Conservation (phyloP, 176 grass and related monocot species). For the Avena eriantha region DNA sequence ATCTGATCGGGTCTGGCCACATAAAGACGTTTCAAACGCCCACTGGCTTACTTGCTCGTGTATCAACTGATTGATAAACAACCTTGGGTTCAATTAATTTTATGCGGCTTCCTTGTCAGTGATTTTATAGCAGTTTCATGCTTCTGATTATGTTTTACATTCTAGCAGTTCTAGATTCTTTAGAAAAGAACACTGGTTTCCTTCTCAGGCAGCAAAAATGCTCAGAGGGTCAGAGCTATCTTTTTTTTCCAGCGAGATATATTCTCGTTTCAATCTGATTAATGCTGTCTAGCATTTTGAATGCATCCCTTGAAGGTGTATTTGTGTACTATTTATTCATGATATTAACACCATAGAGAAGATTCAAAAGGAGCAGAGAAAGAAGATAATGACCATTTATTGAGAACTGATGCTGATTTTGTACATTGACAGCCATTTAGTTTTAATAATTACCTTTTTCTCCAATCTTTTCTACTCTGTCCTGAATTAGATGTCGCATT, state of each 20-base stretch:
- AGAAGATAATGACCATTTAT: neutral
- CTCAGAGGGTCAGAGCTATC: neutral
- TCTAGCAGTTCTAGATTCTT: neutral
- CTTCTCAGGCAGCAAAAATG: neutral
- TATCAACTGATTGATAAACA: constrained; percentile 64
- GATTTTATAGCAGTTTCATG: neutral
- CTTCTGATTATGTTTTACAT: neutral
- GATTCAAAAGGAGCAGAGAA: neutral
- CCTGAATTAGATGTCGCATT: no score
- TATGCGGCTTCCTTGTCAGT: neutral
- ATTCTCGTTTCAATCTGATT: neutral
- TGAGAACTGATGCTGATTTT: neutral
- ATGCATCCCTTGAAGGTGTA: no score
- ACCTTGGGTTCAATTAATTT: neutral
- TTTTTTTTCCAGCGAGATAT: neutral
- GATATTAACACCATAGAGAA: no score
- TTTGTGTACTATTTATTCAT: no score
- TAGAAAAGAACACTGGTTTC: neutral
- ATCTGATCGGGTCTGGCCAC: constrained; percentile 83
- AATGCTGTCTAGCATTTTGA: neutral
- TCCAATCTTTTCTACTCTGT: neutral
- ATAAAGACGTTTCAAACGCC: constrained; percentile 74
- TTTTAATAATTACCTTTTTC: neutral
- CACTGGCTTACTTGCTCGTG: constrained; percentile 71
- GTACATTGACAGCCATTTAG: neutral